phyloP scores from a whole-genome alignment of 352 stramenopile genomes.

The Pythium insidiosum region DNA sequence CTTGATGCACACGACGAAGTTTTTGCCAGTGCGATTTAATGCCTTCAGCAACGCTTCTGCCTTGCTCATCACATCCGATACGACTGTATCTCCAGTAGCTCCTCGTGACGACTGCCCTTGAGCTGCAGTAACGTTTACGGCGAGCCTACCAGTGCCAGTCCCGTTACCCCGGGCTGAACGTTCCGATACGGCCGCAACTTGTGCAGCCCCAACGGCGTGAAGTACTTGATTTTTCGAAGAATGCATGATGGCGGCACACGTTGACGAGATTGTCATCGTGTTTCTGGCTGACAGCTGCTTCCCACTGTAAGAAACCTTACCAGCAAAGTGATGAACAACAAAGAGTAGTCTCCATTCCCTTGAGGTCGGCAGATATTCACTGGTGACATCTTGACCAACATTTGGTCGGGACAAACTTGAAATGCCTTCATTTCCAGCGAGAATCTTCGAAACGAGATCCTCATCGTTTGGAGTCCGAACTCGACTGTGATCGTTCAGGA shows the following conservation, averaged over 20 bases:
- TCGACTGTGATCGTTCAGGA: conserved; percentile 64
- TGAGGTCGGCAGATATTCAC: conserved; percentile 56
- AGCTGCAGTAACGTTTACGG: conserved; percentile 19
- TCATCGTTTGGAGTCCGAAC: conserved; percentile 60
- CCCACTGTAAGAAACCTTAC: conserved; percentile 70
- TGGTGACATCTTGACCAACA: conserved; percentile 40
- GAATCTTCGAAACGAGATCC: conserved; percentile 73
- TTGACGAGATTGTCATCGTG: conserved; percentile 64
- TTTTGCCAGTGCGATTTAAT: conserved; percentile 65
- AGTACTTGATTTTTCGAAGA: conserved; percentile 76
- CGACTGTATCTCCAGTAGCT: conserved; percentile 28
- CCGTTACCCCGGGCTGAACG: conserved; percentile 38
- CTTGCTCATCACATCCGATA: conserved; percentile 55
- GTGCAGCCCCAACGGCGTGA: conserved; percentile 53
- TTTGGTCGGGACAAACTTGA: conserved; percentile 43
- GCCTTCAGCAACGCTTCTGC: conserved; percentile 58
- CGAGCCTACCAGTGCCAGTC: too few species aligned
- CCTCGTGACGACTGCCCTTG: conserved; percentile 22
- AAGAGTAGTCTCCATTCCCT: conserved; percentile 77
- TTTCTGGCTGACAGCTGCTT: conserved; percentile 66
- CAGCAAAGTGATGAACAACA: conserved; percentile 59
- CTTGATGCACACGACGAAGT: conserved; percentile 82
- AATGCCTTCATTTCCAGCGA: conserved; percentile 58
- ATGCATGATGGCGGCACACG: conserved; percentile 77
- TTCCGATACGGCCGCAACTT: too few species aligned